These are phyloP conservation scores for Dipodascopsis tothii DNA, from an alignment of 805 yeast genomes.

Conservation along the genomic window DNA sequence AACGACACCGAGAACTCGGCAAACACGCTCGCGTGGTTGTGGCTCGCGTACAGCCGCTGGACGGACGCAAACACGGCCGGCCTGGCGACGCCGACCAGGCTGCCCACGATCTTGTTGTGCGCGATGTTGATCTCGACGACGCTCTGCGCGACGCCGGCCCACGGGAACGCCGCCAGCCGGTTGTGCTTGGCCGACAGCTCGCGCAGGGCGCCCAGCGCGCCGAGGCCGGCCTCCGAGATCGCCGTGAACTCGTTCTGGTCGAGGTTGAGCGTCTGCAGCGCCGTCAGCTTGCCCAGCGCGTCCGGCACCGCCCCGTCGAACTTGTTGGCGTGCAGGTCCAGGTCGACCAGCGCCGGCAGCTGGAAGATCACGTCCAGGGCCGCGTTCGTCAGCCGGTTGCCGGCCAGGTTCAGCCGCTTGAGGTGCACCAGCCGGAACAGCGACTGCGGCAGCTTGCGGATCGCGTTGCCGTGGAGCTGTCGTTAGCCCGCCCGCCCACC, in stretches of 20 bases:
- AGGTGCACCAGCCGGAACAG: conserved; percentile 4
- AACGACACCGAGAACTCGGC: conserved; percentile 20
- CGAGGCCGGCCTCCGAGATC: conserved; percentile 4
- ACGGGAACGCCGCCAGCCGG: conserved; percentile 15
- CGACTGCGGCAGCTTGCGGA: conserved; percentile 11
- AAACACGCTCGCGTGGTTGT: conserved; percentile 13
- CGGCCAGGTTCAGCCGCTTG: conserved; percentile 3
- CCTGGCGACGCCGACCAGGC: conserved; percentile 14
- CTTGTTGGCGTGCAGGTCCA: conserved; percentile 13
- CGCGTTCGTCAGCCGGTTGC: conserved; percentile 11
- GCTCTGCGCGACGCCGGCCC: conserved; percentile 5
- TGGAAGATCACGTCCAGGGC: conserved; percentile 4
- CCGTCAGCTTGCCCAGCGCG: conserved; percentile 3
- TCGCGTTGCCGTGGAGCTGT: conserved; percentile 10
- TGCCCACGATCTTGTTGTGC: conserved; percentile 12
- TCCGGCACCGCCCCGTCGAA: conserved; percentile 17
- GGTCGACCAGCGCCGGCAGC: conserved; percentile 6
- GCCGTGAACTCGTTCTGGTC: conserved; percentile 12
- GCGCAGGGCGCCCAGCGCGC: conserved; percentile 4
- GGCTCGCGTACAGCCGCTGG: conserved; percentile 11
- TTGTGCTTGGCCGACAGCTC: conserved; percentile 5
- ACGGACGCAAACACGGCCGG: conserved; percentile 15
- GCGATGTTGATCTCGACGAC: conserved; percentile 12
- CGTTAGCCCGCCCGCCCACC: not conserved
- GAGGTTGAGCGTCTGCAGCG: conserved; percentile 8